Percentiles rank a stretch among this genome's conserved stretches.
phyloP scores from a whole-genome alignment of 768 basidiomycete species.

The Obba rivulosa region DNA sequence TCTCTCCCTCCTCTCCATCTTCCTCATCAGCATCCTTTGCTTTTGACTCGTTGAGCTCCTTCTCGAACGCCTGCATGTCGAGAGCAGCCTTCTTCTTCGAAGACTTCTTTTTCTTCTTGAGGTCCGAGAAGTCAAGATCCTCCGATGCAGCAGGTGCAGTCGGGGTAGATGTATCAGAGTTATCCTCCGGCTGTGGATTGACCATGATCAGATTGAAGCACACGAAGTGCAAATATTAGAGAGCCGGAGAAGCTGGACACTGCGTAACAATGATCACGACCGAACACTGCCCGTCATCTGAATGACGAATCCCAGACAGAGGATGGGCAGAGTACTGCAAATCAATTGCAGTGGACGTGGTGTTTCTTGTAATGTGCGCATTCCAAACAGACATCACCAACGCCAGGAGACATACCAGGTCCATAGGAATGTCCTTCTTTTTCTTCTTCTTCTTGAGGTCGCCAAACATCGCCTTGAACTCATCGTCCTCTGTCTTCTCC shows the following conservation, averaged over 20 bases:
- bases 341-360: no score
- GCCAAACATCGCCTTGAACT: slow-evolving; percentile 80
- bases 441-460: slow-evolving; percentile 92
- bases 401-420: slow-evolving; percentile 48
- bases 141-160: slow-evolving; percentile 39
- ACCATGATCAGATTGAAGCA: neutral
- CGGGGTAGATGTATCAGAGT: slow-evolving; percentile 62
- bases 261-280: neutral
- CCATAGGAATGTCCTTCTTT: slow-evolving; percentile 78
- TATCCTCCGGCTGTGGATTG: slow-evolving; percentile 47
- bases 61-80: slow-evolving; percentile 92
- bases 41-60: slow-evolving; percentile 75
- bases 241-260: neutral
- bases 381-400: neutral
- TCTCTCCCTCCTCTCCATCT: slow-evolving; percentile 58
- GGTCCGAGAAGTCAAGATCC: slow-evolving; percentile 90
- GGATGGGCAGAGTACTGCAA: no score
- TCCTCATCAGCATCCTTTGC: slow-evolving; percentile 51
- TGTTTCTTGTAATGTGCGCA: no score
- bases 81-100: slow-evolving; percentile 84
- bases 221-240: neutral
- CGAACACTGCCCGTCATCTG: no score
- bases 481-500: slow-evolving; percentile 62
- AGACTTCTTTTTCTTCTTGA: slow-evolving; percentile 95
- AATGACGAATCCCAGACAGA: no score